A percentile compares a stretch with the other conserved stretches of the same genome.
Conservation (phyloP, 805 yeast species). For the Wickerhamomyces subpelliculosus region DNA sequence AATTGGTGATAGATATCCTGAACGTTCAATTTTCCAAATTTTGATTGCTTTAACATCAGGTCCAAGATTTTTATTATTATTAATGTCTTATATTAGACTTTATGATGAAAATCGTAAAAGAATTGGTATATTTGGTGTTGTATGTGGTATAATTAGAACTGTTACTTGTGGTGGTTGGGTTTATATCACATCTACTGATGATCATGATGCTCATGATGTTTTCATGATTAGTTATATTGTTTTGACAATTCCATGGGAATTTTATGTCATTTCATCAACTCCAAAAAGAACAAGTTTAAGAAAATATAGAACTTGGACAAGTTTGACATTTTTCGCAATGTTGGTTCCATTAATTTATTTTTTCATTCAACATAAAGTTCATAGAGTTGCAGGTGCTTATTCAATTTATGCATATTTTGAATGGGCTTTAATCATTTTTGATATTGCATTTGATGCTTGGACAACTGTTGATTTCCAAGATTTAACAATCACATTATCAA, state of each 20-base stretch:
- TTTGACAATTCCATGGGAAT: slow-evolving; percentile 88
- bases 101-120: slow-evolving; percentile 24
- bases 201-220: slow-evolving; percentile 92
- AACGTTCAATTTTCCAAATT: slow-evolving; percentile 85
- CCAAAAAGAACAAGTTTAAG: slow-evolving; percentile 40
- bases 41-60: slow-evolving; percentile 91
- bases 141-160: slow-evolving; percentile 79
- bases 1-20: slow-evolving; percentile 96
- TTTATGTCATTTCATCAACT: slow-evolving; percentile 51
- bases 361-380: slow-evolving; percentile 90
- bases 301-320: slow-evolving; percentile 44
- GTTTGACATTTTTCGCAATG: slow-evolving; percentile 58
- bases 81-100: slow-evolving; percentile 44
- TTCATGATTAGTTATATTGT: slow-evolving; percentile 90
- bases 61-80: slow-evolving; percentile 69
- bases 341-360: slow-evolving; percentile 79
- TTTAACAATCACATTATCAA: slow-evolving; percentile 38
- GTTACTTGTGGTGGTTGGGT: slow-evolving; percentile 99
- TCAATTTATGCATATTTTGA: slow-evolving; percentile 92
- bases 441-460: slow-evolving; percentile 79
- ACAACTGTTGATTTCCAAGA: slow-evolving; percentile 62
- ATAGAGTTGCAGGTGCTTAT: slow-evolving; percentile 86
- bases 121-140: slow-evolving; percentile 35
- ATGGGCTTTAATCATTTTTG: slow-evolving; percentile 83
- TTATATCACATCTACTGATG: slow-evolving; percentile 93